A percentile compares a stretch with the other conserved stretches of the same genome.
Conservation (phyloP, 2,329 filamentous ascomycete species). For the Nothopassalora personata region DNA sequence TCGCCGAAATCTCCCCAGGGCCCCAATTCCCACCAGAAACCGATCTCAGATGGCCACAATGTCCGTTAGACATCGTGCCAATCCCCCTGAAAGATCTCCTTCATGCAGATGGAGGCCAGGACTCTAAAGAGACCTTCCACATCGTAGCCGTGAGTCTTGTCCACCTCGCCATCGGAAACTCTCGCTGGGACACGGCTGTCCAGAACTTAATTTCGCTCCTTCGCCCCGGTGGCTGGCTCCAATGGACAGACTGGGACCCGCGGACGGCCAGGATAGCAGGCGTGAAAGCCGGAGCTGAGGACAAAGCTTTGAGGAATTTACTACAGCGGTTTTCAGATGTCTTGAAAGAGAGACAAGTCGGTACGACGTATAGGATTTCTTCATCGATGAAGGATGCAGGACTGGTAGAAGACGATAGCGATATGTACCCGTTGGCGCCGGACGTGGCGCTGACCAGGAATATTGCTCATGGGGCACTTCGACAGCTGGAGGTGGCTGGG, state of each 20-base stretch:
- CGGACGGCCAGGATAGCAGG: conserved; percentile 17
- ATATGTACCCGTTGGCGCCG: conserved; percentile 15
- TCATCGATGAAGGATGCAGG: conserved; percentile 4
- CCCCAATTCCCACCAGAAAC: background rate
- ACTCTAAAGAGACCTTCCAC: conserved; percentile 11
- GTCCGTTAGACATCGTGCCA: background rate
- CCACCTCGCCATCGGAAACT: conserved; percentile 6
- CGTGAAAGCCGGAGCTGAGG: conserved; percentile 14
- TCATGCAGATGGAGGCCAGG: background rate
- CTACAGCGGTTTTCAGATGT: conserved; percentile 11
- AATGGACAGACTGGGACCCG: conserved; percentile 19
- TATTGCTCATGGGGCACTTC: conserved; percentile 7
- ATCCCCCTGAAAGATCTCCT: background rate
- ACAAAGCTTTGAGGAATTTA: conserved; percentile 10
- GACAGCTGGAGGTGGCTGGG: conserved; percentile 7
- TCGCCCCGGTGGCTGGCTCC: conserved; percentile 18
- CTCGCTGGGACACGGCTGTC: conserved; percentile 12
- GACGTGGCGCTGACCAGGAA: conserved; percentile 14
- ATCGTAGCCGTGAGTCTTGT: conserved; percentile 15
- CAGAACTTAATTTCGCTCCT: conserved; percentile 14
- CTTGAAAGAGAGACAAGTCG: conserved; percentile 8
- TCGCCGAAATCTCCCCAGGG: conserved; percentile 12
- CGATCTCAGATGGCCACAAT: background rate
- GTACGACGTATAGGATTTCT: conserved; percentile 17
- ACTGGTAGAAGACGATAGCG: conserved; percentile 12